Evolutionary conservation across 129 eudicot genomes (phyloP).

Genomic region (Lactuca sativa): DNA sequence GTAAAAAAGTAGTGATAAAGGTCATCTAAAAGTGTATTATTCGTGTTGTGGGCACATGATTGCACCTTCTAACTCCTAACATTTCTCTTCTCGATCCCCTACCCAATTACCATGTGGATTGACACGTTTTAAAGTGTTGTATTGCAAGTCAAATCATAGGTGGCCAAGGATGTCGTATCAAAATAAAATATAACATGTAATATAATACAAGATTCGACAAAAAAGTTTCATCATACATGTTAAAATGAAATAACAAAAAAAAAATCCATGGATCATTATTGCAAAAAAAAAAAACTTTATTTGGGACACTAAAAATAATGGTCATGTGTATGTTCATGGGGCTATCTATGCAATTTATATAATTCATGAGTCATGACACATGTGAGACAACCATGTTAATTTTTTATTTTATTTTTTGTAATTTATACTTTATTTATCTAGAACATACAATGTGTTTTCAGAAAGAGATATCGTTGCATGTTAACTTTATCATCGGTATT

Average conservation of each 20-base stretch:
- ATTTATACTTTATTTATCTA: no score
- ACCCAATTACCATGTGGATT: conserved; percentile 44
- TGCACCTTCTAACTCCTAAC: conserved; percentile 36
- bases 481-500: not conserved
- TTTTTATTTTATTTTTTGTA: no score
- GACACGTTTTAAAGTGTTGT: conserved; percentile 37
- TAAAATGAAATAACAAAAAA: not conserved
- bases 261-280: conserved; percentile 18
- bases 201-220: not conserved
- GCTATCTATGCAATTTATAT: not conserved
- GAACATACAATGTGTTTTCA: no score
- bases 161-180: conserved; percentile 27
- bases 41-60: conserved; percentile 37
- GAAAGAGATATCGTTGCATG: not conserved
- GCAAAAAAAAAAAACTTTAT: conserved; percentile 2
- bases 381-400: not conserved
- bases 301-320: conserved; percentile 20
- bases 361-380: conserved; percentile 21
- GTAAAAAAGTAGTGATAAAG: conserved; percentile 11
- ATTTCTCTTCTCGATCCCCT: conserved; percentile 21
- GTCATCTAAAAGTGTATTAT: conserved; percentile 30
- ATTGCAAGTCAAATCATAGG: conserved; percentile 36
- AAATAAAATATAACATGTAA: not conserved
- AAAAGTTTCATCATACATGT: not conserved
- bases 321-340: conserved; percentile 31